A percentile compares a stretch with the other conserved stretches of the same genome.
Conservation (phyloP, 257 asterid species). For the Handroanthus guayacan region DNA sequence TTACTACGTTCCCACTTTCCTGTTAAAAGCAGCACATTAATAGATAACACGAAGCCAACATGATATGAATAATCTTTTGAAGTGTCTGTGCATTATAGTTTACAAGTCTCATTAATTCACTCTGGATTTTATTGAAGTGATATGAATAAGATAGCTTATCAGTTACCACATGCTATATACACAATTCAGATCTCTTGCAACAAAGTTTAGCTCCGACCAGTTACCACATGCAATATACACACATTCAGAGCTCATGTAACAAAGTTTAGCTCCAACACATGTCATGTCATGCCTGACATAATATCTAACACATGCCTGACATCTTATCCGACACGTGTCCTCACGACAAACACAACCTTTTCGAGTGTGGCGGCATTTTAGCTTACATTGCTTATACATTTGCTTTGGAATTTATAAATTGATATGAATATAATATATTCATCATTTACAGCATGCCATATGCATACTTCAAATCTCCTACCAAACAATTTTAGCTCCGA, state of each 20-base stretch:
- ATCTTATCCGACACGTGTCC: too few species aligned
- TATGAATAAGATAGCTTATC: background rate
- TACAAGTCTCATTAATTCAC: background rate
- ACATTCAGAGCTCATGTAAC: background rate
- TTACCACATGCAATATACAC: background rate
- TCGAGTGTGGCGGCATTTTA: too few species aligned
- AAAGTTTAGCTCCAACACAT: too few species aligned
- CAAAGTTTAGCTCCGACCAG: too few species aligned
- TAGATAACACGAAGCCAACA: background rate
- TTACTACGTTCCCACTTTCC: constrained; percentile 83
- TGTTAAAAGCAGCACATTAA: constrained; percentile 39
- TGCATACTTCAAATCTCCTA: background rate
- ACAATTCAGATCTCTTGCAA: background rate
- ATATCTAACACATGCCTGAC: too few species aligned
- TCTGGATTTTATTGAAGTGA: background rate
- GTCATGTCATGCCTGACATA: too few species aligned
- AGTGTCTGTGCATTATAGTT: background rate
- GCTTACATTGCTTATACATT: too few species aligned
- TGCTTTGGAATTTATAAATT: too few species aligned
- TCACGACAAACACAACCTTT: too few species aligned
- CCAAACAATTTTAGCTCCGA: too few species aligned
- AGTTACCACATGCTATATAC: constrained; percentile 7
- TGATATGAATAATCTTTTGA: too few species aligned
- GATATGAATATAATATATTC: too few species aligned
- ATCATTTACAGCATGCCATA: constrained; percentile 9